Conservation (phyloP, 306 rosid species). For the Arachis stenosperma region DNA sequence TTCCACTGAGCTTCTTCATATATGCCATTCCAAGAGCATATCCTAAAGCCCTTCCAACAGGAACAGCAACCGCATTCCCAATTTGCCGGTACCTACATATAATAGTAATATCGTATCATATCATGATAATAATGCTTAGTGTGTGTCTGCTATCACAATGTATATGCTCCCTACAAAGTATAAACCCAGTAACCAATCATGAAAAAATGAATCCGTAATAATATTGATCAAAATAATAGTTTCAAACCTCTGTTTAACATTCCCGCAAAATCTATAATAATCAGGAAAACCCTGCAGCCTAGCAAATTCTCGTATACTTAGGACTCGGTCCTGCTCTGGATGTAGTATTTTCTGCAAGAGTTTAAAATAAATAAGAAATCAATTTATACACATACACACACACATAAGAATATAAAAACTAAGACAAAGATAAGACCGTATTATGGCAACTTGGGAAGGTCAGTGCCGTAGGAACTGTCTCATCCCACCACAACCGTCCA, state of each 20-base stretch:
- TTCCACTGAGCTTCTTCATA: constrained; percentile 49
- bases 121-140: not conserved
- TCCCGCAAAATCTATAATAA: constrained; percentile 75
- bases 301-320: constrained; percentile 79
- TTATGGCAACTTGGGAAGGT: constrained; percentile 70
- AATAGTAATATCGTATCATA: not conserved
- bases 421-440: constrained; percentile 58
- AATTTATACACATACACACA: constrained; percentile 13
- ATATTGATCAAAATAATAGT: constrained; percentile 17
- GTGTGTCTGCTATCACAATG: not conserved
- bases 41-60: constrained; percentile 78
- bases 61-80: constrained; percentile 89
- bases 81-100: constrained; percentile 77
- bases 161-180: constrained; percentile 7
- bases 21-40: constrained; percentile 75
- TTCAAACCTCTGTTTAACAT: constrained; percentile 70
- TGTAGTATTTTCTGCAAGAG: constrained; percentile 65
- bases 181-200: not conserved
- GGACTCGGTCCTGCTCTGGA: constrained; percentile 87
- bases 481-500: constrained; percentile 99
- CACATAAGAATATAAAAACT: not conserved
- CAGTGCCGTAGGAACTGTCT: constrained; percentile 83
- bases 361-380: constrained; percentile 33
- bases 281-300: constrained; percentile 97
- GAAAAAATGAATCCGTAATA: constrained; percentile 4